Conservation (phyloP, 129 eudicot species). For the Artemisia annua region DNA sequence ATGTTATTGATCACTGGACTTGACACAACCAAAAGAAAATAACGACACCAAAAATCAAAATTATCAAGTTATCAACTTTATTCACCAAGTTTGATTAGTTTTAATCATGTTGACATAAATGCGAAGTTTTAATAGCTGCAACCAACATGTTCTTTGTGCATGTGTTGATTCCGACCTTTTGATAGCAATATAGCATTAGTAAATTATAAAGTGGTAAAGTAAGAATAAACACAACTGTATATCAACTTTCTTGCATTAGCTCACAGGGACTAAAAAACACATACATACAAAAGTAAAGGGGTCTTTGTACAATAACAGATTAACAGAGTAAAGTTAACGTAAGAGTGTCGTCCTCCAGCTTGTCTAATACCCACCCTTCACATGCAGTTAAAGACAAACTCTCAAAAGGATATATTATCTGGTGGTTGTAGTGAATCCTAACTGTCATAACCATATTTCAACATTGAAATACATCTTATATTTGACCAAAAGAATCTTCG, state of each 20-base stretch:
- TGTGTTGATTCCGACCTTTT: conserved; percentile 30
- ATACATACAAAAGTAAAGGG: conserved; percentile 18
- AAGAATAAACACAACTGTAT: conserved; percentile 27
- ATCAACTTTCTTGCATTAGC: conserved; percentile 24
- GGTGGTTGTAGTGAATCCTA: conserved; percentile 34
- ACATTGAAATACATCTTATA: neutral
- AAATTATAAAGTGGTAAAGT: conserved; percentile 21
- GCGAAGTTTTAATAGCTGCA: neutral
- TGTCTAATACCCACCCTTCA: conserved; percentile 30
- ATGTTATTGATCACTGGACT: neutral
- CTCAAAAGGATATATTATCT: conserved; percentile 10
- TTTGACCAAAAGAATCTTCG: neutral
- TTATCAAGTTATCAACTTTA: too few species aligned
- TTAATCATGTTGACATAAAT: too few species aligned
- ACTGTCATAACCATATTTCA: conserved; percentile 26
- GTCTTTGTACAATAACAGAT: conserved; percentile 4
- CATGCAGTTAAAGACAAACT: conserved; percentile 12
- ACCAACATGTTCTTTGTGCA: neutral
- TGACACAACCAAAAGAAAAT: too few species aligned
- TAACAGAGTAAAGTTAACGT: conserved; percentile 29
- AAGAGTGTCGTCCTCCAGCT: conserved; percentile 31
- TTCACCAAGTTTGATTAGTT: too few species aligned
- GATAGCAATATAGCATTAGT: neutral
- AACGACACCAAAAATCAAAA: too few species aligned
- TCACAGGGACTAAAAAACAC: conserved; percentile 21